These are phyloP conservation scores for Coffea humblotiana DNA, from an alignment of 305 asterid genomes.

Conservation along the genomic window DNA sequence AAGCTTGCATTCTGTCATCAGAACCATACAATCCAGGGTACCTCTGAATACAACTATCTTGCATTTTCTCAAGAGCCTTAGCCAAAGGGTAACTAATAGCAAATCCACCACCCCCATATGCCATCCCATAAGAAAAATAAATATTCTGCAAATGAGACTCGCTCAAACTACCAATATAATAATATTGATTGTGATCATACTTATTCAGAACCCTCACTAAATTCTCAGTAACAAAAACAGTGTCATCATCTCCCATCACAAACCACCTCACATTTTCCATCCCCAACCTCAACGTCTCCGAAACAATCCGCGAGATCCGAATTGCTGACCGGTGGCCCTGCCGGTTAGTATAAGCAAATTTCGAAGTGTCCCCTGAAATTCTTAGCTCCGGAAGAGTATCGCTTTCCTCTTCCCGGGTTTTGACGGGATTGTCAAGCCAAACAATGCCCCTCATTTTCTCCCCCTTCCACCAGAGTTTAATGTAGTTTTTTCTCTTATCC, in stretches of 20 bases:
- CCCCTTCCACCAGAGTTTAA: constrained; percentile 86
- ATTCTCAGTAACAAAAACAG: constrained; percentile 84
- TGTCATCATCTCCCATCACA: constrained; percentile 98
- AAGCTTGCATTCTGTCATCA: constrained; percentile 95
- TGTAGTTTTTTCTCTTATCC: constrained; percentile 72
- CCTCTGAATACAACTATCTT: constrained; percentile 85
- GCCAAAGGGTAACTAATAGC: constrained; percentile 92
- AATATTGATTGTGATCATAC: constrained; percentile 81
- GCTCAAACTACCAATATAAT: constrained; percentile 84
- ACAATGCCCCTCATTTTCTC: constrained; percentile 81
- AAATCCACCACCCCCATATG: constrained; percentile 96
- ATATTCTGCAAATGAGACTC: constrained; percentile 95
- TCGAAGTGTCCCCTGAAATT: constrained; percentile 74
- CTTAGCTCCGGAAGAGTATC: constrained; percentile 54
- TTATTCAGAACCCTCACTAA: constrained; percentile 71
- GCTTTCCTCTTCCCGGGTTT: constrained; percentile 36
- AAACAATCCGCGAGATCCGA: constrained; percentile 80
- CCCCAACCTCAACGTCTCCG: constrained; percentile 70
- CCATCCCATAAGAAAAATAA: constrained; percentile 83
- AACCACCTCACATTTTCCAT: constrained; percentile 79
- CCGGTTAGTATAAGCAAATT: constrained; percentile 59
- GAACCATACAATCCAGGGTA: constrained; percentile 91
- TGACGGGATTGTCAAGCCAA: constrained; percentile 70
- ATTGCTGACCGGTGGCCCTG: constrained; percentile 93
- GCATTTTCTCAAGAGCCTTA: constrained; percentile 76